Base-by-base conservation (phyloP, 139 green algal species). In the Raphidocelis subcapitata region DNA sequence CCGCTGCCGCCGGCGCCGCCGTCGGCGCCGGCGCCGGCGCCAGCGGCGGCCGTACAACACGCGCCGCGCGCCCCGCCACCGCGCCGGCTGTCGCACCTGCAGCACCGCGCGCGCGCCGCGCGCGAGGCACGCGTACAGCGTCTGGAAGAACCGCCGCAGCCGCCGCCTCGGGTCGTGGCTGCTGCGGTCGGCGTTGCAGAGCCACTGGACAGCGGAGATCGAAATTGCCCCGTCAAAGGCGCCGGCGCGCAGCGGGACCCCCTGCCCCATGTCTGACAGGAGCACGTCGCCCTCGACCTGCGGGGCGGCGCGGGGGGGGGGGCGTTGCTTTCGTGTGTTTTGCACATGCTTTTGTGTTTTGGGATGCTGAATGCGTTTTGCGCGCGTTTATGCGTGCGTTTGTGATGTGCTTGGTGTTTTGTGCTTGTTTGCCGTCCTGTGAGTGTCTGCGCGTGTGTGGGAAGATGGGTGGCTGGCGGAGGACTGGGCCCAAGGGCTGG, bases 171-270 rank as follows among this genome's bases (percentile, higher is more conserved):
- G 96, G 54, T 97, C 89, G 59, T 95, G 71, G 2, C 36, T 56
- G 21, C 68, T 81, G 14, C 75, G 86, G 86, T 99, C 95, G 1
- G 94, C 94, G 75, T 97, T 98, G 84, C 94, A 97, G n/a, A 98
- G 86, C 93, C 94, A 97, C 82, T 97, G 94, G 65, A 95, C 80
- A 14, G 90, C 90, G 8, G 74, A 88, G 73, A 94, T 94, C 79
- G 70, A 87, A 71, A 97, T 92, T 49, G 88, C 92, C 1, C 89
- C 90, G 65, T 95, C 87, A 79, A 97, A 91, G 37, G 63, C 66
- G 32, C 84, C 87, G 5, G 55, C 35, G 2, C 88, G 81, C 64
- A 98, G 78, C 0, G 92, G 91, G 75, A 97, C 64, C 0, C 89
- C 93, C 28, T 97, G 88, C 5, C 87, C 90, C 73, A 97, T 83